These are phyloP conservation scores for Tetrahymena malaccensis DNA, from an alignment of 73 alveolate species.

Conservation along the genomic window DNA sequence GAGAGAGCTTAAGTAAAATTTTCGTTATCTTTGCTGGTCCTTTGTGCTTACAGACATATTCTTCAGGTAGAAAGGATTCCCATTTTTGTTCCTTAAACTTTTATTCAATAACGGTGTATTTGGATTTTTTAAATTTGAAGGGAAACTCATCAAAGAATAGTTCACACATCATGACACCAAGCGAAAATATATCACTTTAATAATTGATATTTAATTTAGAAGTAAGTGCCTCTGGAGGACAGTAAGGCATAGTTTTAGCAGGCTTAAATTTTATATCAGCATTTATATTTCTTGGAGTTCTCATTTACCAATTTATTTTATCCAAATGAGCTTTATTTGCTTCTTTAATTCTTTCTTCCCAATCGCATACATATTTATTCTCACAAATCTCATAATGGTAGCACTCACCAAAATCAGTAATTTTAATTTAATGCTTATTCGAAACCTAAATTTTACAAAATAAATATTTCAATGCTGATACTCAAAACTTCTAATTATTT, in stretches of 20 bases:
- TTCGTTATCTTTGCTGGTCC: background rate
- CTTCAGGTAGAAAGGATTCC: background rate
- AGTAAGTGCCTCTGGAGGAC: background rate
- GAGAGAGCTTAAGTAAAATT: background rate
- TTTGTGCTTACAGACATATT: background rate
- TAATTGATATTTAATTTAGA: background rate
- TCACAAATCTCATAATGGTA: background rate
- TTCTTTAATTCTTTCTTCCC: background rate
- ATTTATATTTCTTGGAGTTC: background rate
- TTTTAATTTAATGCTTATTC: background rate
- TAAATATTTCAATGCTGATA: no score
- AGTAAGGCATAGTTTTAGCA: background rate
- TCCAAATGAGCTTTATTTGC: background rate
- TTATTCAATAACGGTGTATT: background rate
- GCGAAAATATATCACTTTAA: background rate
- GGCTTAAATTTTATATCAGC: background rate
- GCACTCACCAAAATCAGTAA: background rate
- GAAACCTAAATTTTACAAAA: background rate
- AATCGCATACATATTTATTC: background rate
- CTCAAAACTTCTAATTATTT: no score
- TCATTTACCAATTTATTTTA: background rate
- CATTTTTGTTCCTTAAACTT: background rate
- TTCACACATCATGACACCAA: background rate
- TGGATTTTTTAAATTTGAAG: background rate
- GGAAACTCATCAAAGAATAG: background rate